These are phyloP conservation scores for Bauhinia variegata DNA, from an alignment of 306 rosid species.

Conservation along the genomic window DNA sequence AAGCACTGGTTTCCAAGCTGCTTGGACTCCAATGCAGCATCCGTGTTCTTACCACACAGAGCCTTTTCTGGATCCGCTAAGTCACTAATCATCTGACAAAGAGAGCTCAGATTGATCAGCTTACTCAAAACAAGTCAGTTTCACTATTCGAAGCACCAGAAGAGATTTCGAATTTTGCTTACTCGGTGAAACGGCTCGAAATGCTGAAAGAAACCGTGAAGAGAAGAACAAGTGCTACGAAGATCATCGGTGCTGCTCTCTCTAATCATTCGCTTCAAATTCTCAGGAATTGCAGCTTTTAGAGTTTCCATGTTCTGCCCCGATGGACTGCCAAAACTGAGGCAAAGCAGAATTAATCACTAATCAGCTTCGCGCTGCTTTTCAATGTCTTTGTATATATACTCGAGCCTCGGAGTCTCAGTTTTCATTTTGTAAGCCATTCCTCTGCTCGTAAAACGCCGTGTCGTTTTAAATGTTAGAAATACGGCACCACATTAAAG, in stretches of 20 bases:
- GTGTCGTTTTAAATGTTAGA: too few species aligned
- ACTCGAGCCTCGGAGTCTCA: too few species aligned
- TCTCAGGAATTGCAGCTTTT: slow-evolving; percentile 65
- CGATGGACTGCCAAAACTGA: background rate
- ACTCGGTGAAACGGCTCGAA: slow-evolving; percentile 72
- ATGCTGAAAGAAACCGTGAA: slow-evolving; percentile 56
- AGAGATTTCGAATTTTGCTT: slow-evolving; percentile 18
- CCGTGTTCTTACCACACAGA: slow-evolving; percentile 74
- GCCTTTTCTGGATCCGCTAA: slow-evolving; percentile 56
- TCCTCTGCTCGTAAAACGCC: too few species aligned
- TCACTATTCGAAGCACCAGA: background rate
- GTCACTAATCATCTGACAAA: slow-evolving; percentile 55
- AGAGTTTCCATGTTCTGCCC: slow-evolving; percentile 64
- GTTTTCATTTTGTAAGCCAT: too few species aligned
- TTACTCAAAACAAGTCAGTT: background rate
- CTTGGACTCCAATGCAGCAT: slow-evolving; percentile 65
- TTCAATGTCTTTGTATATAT: background rate
- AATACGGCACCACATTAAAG: too few species aligned
- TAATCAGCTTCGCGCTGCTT: background rate
- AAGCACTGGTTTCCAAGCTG: slow-evolving; percentile 69
- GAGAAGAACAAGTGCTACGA: slow-evolving; percentile 54
- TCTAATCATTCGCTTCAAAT: slow-evolving; percentile 49
- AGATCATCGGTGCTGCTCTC: slow-evolving; percentile 54
- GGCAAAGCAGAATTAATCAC: background rate
- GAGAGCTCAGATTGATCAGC: background rate